Conservation (phyloP, 2,329 filamentous ascomycete species). For the Fusarium sublunatum region DNA sequence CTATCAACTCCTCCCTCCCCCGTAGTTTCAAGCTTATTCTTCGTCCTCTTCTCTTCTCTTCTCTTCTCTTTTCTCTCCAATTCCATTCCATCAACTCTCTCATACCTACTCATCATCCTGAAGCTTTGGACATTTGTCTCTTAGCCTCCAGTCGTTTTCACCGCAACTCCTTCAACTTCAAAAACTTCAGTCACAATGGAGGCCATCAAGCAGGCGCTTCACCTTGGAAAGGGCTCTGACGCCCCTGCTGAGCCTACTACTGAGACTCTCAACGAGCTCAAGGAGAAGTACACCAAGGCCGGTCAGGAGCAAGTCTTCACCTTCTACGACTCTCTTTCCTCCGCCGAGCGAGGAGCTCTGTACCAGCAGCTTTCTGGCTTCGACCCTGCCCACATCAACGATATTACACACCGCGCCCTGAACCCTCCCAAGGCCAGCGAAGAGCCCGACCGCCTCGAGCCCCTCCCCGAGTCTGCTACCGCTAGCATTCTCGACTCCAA, state of each 20-base stretch:
- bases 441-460: conserved; percentile 74
- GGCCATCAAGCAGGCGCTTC: conserved; percentile 57
- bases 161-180: conserved; percentile 29
- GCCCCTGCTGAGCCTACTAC: conserved; percentile 66
- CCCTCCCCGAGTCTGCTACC: conserved; percentile 84
- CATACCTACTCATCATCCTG: conserved; percentile 7
- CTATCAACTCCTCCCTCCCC: conserved; percentile 31
- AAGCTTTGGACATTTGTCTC: conserved; percentile 9
- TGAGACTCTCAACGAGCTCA: conserved; percentile 75
- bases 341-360: conserved; percentile 78
- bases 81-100: conserved; percentile 16
- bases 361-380: conserved; percentile 85
- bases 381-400: conserved; percentile 88
- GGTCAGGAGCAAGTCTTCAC: conserved; percentile 84
- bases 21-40: conserved; percentile 18
- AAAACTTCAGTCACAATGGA: conserved; percentile 52
- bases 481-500: conserved; percentile 94
- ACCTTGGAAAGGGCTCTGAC: conserved; percentile 49
- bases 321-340: conserved; percentile 82
- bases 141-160: conserved; percentile 22
- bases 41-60: conserved; percentile 22
- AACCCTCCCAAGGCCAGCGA: conserved; percentile 76
- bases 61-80: conserved; percentile 27
- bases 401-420: conserved; percentile 83
- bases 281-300: conserved; percentile 77